Percentiles rank a stretch among this genome's conserved stretches.
phyloP scores from a whole-genome alignment of 768 basidiomycete genomes.

The Albatrellus ellisii region DNA sequence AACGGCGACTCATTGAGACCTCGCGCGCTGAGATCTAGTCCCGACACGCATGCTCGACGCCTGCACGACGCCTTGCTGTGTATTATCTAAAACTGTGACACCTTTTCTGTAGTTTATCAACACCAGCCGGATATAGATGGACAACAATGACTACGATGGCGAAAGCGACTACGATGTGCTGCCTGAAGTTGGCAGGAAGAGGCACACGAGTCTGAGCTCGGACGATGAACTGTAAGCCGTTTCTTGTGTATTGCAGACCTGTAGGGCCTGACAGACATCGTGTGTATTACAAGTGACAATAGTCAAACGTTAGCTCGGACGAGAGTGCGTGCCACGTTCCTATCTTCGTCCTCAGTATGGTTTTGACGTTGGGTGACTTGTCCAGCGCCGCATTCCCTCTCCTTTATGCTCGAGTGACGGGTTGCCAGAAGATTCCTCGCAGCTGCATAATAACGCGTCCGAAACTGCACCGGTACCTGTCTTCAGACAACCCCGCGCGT shows the following conservation, averaged over 20 bases:
- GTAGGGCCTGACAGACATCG: not conserved
- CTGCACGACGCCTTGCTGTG: too few relatives aligned
- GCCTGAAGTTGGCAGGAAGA: constrained; percentile 9
- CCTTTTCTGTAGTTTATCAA: too few relatives aligned
- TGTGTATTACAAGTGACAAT: not conserved
- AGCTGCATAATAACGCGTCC: not conserved
- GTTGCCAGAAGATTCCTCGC: not conserved
- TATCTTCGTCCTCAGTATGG: not conserved
- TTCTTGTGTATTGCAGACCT: not conserved
- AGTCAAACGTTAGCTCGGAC: not conserved
- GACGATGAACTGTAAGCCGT: constrained; percentile 10
- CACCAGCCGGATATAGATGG: too few relatives aligned
- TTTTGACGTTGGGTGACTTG: too few relatives aligned
- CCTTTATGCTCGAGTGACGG: not conserved
- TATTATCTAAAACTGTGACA: too few relatives aligned
- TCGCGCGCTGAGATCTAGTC: too few relatives aligned
- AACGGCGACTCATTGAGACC: too few relatives aligned
- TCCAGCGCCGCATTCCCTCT: not conserved
- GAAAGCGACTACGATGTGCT: constrained; percentile 10
- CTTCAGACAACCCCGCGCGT: not conserved
- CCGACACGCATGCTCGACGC: too few relatives aligned
- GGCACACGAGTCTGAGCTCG: constrained; percentile 2
- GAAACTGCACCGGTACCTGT: not conserved
- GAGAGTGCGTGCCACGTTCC: not conserved
- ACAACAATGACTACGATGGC: too few relatives aligned